Conservation (phyloP, 2,329 filamentous ascomycete species). For the Balansia obtecta region DNA sequence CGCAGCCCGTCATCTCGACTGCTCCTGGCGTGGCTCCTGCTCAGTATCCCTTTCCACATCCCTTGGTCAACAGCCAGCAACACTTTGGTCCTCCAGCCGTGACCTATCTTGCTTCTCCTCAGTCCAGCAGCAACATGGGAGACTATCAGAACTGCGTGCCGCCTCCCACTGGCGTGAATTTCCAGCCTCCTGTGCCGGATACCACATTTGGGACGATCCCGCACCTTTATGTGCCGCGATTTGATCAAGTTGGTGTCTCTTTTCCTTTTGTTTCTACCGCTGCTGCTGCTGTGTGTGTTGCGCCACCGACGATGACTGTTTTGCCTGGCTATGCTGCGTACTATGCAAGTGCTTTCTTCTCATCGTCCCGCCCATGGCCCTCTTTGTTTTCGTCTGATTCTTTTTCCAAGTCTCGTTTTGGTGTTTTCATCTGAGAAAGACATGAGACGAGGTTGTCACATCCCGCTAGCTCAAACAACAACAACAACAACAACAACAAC, state of each 20-base stretch:
- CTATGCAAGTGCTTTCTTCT: conserved; percentile 26
- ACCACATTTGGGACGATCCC: conserved; percentile 42
- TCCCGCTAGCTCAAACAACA: neutral
- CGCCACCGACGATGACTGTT: conserved; percentile 17
- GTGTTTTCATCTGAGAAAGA: neutral
- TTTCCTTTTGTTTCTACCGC: conserved; percentile 13
- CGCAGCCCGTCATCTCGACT: conserved; percentile 4
- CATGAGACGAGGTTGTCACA: neutral
- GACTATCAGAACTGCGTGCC: conserved; percentile 32
- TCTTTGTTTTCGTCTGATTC: neutral
- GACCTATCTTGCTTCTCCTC: neutral
- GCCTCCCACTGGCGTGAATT: conserved; percentile 33
- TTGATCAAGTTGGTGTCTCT: conserved; percentile 28
- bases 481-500: too few relatives aligned
- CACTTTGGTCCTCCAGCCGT: neutral
- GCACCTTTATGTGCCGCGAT: conserved; percentile 44
- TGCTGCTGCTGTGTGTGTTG: conserved; percentile 9
- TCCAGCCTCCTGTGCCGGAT: conserved; percentile 46
- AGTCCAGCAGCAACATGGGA: conserved; percentile 18
- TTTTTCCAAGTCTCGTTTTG: conserved; percentile 7
- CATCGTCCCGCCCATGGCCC: neutral
- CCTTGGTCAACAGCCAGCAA: conserved; percentile 8
- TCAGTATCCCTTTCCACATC: conserved; percentile 1
- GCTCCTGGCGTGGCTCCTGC: neutral
- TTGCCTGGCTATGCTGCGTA: conserved; percentile 21